Evolutionary conservation across 2,329 filamentous ascomycete genomes (phyloP), one percentile per base, ranked within the genome.

Genomic region (Ploettnerulaceae sp.): DNA sequence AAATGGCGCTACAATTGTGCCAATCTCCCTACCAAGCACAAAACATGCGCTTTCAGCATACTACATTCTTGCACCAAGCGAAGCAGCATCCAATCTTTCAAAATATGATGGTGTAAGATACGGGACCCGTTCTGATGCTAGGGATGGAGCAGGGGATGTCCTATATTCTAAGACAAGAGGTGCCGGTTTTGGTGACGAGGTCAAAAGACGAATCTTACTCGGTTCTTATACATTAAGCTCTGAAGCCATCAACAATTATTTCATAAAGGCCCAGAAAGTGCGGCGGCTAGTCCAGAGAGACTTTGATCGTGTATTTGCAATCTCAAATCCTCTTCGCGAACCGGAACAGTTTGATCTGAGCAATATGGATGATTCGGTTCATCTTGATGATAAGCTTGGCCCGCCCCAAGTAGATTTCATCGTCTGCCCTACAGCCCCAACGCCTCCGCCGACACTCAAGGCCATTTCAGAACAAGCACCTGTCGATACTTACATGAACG

Each of bases 31-130:
- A 4, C 90, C 91, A 0, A 80, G 83, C 0, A 98, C 91, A 1
- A 84, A 81, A 52, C 82, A 87, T 56, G 91, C 93, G 0, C 77
- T 98, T 0, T 87, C 89, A 15, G 86, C 93, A 25, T 98, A 98
- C 71, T 98, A 98, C 66, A 79, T 98, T 47, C 81, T 98, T 46
- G 94, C 93, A 0, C 89, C 93, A 0, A 91, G 93, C 12, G 93
- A 98, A 68, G 93, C 93, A 3, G 89, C 89, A 1, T 97, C 91
- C 12, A 98, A 98, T 60, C 78, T 98, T 2, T 88, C 93, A 47
- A 96, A 95, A 65, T 98, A 96, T 65, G 94, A 98, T 60, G 93
- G 93, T 15, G 81, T 97, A n/a, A 84, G 93, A 8, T 98, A 95
- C 66, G 93, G 93, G 1, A 44, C 44, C 29, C 57, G 59, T 12